A percentile compares a stretch with the other conserved stretches of the same genome.
Conservation (phyloP, 73 alveolate species). For the Urostyla sp. region DNA sequence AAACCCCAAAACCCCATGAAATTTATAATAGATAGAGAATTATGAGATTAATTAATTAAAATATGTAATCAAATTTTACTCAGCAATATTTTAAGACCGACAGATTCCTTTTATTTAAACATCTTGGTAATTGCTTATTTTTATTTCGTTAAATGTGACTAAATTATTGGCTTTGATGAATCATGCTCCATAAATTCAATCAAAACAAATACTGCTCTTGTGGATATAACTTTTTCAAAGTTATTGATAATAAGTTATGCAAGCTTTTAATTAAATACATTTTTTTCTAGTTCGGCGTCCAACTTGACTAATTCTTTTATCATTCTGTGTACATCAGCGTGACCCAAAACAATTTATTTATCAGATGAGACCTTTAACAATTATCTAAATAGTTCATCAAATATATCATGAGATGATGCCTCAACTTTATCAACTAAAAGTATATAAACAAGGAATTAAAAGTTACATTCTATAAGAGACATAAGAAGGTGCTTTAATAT, state of each 20-base stretch:
- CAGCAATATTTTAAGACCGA: not conserved
- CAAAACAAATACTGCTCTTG: conserved; percentile 84
- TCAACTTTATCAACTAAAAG: conserved; percentile 55
- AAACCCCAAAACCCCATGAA: not conserved
- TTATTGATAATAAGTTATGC: conserved; percentile 72
- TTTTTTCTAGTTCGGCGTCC: conserved; percentile 73
- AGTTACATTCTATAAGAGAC: conserved; percentile 20
- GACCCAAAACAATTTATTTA: conserved; percentile 77
- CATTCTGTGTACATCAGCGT: conserved; percentile 73
- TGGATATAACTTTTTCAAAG: conserved; percentile 71
- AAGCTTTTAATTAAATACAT: conserved; percentile 74
- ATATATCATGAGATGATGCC: conserved; percentile 71
- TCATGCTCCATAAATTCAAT: conserved; percentile 79
- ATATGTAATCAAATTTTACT: not conserved
- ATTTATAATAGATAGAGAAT: too few relatives aligned
- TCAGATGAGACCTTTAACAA: conserved; percentile 67
- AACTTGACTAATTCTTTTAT: conserved; percentile 71
- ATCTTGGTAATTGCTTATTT: not conserved
- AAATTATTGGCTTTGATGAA: conserved; percentile 51
- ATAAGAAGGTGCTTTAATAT: conserved; percentile 9
- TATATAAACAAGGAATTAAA: not conserved
- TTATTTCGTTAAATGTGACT: conserved; percentile 61
- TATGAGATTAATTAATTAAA: too few relatives aligned
- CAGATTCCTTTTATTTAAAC: not conserved
- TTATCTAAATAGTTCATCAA: conserved; percentile 73